These are phyloP conservation scores for Prunus persica DNA, from an alignment of 306 rosid species.

Conservation along the genomic window Prunus_persica_NCBIv2 NC_034010.1:20229501-20230000, in stretches of 20 bases:
- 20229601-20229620: slow-evolving; percentile 69
- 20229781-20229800: neutral
- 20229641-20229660: slow-evolving; percentile 11
- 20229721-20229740: neutral
- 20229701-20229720: slow-evolving; percentile 1
- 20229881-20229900: neutral
- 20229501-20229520: slow-evolving; percentile 1
- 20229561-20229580: slow-evolving; percentile 78
- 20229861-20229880: neutral
- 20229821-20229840: neutral
- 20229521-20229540: slow-evolving; percentile 74
- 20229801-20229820: neutral
- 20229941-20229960: slow-evolving; percentile 53
- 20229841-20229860: neutral
- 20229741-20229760: neutral
- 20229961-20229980: slow-evolving; percentile 34
- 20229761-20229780: neutral
- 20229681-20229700: slow-evolving; percentile 3
- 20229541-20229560: slow-evolving; percentile 73
- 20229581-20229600: slow-evolving; percentile 86
- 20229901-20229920: neutral
- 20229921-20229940: slow-evolving; percentile 50
- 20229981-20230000: neutral
- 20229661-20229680: neutral
- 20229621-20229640: neutral